These are phyloP conservation scores for Neurospora sp. DNA, from an alignment of 2,329 filamentous ascomycete genomes.

Conservation along the genomic window DNA sequence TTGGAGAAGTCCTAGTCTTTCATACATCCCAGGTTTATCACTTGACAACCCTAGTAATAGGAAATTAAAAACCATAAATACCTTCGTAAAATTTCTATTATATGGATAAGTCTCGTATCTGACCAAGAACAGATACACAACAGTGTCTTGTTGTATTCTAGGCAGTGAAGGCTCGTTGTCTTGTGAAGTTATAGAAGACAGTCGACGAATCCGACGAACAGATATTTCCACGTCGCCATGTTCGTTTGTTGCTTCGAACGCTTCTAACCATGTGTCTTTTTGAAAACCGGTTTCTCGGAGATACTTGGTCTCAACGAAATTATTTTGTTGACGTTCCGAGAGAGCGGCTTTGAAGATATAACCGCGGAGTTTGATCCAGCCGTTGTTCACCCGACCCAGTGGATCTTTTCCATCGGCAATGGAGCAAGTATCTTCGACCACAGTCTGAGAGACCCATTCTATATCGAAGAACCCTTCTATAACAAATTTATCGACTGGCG, in stretches of 20 bases:
- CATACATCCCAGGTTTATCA: background rate
- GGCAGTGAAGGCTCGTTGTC: background rate
- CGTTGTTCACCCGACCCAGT: background rate
- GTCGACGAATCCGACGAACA: background rate
- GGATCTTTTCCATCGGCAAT: background rate
- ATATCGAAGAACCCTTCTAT: too few species aligned
- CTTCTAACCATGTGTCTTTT: background rate
- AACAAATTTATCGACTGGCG: too few species aligned
- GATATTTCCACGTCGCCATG: background rate
- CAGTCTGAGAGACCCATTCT: background rate
- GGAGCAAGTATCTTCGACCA: background rate
- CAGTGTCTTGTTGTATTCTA: background rate
- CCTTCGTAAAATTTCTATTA: too few species aligned
- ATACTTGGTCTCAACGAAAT: background rate
- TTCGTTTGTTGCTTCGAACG: background rate
- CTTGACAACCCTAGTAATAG: background rate
- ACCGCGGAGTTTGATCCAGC: background rate
- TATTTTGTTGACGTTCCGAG: too few species aligned
- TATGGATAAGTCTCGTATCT: too few species aligned
- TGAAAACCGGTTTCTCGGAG: fast-evolving
- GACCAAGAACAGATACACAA: background rate
- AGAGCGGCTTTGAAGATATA: too few species aligned
- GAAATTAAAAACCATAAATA: too few species aligned
- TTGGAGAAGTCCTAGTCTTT: background rate
- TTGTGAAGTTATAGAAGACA: background rate